Percentiles rank a stretch among this genome's conserved stretches.
phyloP scores from a whole-genome alignment of 345 rosid species.

The Syzygium aromaticum region DNA sequence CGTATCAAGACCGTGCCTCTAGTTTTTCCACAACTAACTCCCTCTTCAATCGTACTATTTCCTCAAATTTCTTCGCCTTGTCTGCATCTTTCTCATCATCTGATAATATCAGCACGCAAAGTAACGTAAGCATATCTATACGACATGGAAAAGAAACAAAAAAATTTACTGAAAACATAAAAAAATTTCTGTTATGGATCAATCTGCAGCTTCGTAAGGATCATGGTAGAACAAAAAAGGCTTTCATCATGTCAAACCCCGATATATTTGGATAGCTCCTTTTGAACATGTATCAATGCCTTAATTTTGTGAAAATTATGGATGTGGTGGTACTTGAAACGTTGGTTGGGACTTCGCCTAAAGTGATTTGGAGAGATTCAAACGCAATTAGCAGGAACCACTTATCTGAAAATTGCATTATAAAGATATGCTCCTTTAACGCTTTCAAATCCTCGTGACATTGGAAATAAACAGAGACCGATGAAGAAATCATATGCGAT shows the following conservation, averaged over 20 bases:
- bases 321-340: neutral
- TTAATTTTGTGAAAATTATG: neutral
- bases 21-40: neutral
- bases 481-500: neutral
- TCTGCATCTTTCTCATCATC: neutral
- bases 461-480: neutral
- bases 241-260: neutral
- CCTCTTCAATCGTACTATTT: neutral
- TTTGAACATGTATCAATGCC: neutral
- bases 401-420: neutral
- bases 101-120: neutral
- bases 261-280: neutral
- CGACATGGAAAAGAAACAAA: neutral
- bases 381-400: neutral
- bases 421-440: neutral
- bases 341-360: neutral
- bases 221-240: neutral
- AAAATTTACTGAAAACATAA: neutral
- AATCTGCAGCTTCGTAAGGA: neutral
- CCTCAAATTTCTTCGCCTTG: neutral
- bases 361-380: neutral
- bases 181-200: neutral
- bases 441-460: neutral
- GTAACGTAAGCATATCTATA: neutral
- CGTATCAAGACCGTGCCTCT: neutral